A percentile compares a stretch with the other conserved stretches of the same genome.
Evolutionary conservation across 345 rosid genomes (phyloP).

Genomic region (Brassica juncea): DNA sequence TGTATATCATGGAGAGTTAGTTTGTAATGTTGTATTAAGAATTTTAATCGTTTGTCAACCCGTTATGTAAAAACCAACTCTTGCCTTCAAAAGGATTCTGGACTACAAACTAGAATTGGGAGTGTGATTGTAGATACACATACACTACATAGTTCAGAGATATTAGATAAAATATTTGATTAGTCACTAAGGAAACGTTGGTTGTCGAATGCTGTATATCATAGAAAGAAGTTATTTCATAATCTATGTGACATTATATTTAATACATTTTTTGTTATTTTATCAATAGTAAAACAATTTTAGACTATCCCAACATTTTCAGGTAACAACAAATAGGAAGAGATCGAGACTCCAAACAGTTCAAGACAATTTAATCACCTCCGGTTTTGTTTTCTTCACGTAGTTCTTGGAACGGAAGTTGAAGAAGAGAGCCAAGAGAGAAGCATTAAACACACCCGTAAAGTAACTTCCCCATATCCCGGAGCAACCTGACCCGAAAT

Average conservation of each 20-base stretch:
- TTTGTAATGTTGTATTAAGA: constrained; percentile 23
- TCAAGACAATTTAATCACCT: neutral
- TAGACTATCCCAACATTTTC: constrained; percentile 12
- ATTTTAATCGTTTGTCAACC: constrained; percentile 7
- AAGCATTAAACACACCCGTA: constrained; percentile 63
- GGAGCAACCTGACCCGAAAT: constrained; percentile 56
- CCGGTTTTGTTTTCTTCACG: constrained; percentile 8
- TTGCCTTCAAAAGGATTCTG: neutral
- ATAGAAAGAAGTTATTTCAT: neutral
- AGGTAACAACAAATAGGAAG: neutral
- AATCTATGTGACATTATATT: neutral
- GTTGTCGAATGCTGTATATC: neutral
- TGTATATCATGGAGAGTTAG: constrained; percentile 26
- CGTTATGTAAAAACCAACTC: neutral
- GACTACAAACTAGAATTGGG: neutral
- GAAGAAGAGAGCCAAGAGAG: constrained; percentile 65
- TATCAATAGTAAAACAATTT: neutral
- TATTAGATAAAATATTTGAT: neutral
- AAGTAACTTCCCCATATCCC: constrained; percentile 64
- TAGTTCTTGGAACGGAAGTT: constrained; percentile 65
- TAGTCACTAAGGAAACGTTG: neutral
- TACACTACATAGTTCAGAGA: neutral
- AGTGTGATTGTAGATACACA: neutral
- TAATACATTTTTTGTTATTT: neutral
- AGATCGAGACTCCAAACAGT: neutral